Conservation (phyloP, 106 monocot genomes). For the Chionographis japonica region DNA sequence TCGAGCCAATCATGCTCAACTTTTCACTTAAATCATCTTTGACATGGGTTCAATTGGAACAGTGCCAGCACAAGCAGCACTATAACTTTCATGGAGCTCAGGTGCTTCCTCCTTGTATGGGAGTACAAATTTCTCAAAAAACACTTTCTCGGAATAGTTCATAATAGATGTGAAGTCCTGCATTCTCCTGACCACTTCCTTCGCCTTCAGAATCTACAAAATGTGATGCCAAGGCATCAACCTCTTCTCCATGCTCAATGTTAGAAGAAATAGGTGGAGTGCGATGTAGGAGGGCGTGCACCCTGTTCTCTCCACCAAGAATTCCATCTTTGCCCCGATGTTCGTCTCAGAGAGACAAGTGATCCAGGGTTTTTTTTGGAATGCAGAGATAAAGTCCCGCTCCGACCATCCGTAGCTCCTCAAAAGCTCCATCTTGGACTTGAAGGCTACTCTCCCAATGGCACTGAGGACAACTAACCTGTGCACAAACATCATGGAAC, state of each 20-base stretch:
- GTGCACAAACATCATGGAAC: background rate
- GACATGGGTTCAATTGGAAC: too few species aligned
- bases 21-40: too few species aligned
- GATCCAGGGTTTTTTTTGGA: background rate
- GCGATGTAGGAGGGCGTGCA: background rate
- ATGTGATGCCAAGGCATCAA: background rate
- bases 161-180: background rate
- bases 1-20: too few species aligned
- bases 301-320: background rate
- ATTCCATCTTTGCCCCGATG: background rate
- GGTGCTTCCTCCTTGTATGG: conserved; percentile 6
- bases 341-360: background rate
- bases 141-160: background rate
- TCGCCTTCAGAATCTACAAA: background rate
- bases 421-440: background rate
- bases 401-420: conserved; percentile 1
- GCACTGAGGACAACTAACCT: background rate
- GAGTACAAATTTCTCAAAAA: conserved; percentile 11
- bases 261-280: background rate
- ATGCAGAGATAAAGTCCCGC: background rate
- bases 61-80: background rate
- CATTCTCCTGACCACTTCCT: background rate
- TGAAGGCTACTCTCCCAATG: background rate
- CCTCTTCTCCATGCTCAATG: conserved; percentile 1
- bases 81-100: conserved; percentile 1